These are phyloP conservation scores for Suillus subalutaceus DNA, from an alignment of 768 basidiomycete genomes.

Conservation along the genomic window DNA sequence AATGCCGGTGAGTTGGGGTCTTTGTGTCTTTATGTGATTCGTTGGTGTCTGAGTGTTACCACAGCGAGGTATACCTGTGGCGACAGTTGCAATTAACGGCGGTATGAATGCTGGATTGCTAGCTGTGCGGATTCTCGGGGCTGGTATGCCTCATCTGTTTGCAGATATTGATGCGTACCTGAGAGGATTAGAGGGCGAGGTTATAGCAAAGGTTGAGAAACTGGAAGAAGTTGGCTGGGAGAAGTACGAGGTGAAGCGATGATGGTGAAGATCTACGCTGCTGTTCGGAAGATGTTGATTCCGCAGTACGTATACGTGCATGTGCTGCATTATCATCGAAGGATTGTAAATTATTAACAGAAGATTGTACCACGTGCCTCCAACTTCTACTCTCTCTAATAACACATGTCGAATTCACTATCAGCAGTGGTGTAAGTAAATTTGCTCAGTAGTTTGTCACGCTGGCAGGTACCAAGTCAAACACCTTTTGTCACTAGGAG, in stretches of 20 bases:
- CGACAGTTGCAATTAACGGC: constrained; percentile 97
- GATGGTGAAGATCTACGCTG: neutral
- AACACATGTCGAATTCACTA: neutral
- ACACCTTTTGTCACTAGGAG: neutral
- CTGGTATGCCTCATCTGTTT: constrained; percentile 68
- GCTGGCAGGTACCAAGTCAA: neutral
- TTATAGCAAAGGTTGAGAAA: constrained; percentile 75
- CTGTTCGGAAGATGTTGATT: neutral
- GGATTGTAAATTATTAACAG: neutral
- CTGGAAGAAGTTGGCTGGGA: constrained; percentile 87
- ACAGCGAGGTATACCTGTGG: constrained; percentile 94
- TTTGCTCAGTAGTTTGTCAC: neutral
- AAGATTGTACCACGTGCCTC: neutral
- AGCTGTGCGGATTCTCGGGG: constrained; percentile 86
- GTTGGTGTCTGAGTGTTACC: constrained; percentile 2
- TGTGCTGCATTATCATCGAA: neutral
- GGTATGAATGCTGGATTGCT: constrained; percentile 91
- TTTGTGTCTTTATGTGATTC: constrained; percentile 3
- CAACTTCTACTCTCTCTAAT: neutral
- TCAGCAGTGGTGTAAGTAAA: neutral
- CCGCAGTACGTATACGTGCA: neutral
- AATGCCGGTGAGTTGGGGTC: constrained; percentile 82
- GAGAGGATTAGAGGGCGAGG: constrained; percentile 69
- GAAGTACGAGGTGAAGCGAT: constrained; percentile 58
- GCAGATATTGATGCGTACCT: constrained; percentile 76